Evolutionary conservation across 164 flowering plant genomes (phyloP).

Genomic region (Cinnamomum micranthum): DNA sequence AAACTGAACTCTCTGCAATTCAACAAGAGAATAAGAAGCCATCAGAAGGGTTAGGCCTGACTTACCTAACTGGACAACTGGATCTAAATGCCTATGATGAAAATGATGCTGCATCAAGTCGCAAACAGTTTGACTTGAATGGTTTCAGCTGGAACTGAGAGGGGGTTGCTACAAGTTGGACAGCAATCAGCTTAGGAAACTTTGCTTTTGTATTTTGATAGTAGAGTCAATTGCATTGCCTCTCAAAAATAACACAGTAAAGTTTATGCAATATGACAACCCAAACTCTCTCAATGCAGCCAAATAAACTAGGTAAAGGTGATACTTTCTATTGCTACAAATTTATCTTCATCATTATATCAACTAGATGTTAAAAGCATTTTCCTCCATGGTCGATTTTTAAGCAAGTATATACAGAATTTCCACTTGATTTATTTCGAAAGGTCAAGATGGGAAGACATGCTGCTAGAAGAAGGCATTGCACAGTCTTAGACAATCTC

Average conservation of each 20-base stretch:
- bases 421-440: neutral
- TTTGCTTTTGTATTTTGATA: neutral
- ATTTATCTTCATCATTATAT: neutral
- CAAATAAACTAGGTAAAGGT: neutral
- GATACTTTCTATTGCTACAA: neutral
- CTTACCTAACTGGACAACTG: slow-evolving; percentile 40
- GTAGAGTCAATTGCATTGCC: neutral
- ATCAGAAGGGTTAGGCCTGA: slow-evolving; percentile 24
- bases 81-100: slow-evolving; percentile 66
- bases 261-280: neutral
- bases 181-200: neutral
- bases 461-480: neutral
- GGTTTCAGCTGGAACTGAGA: slow-evolving; percentile 77
- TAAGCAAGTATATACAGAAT: too few species aligned
- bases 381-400: too few species aligned
- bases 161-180: neutral
- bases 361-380: neutral
- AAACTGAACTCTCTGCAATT: slow-evolving; percentile 12
- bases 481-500: too few species aligned
- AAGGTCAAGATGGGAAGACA: neutral
- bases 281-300: neutral
- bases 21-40: slow-evolving; percentile 30
- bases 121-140: slow-evolving; percentile 73
- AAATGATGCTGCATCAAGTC: slow-evolving; percentile 38
- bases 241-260: neutral